Conservation (phyloP, 257 asterid species). For the Fraxinus quadrangulata region DNA sequence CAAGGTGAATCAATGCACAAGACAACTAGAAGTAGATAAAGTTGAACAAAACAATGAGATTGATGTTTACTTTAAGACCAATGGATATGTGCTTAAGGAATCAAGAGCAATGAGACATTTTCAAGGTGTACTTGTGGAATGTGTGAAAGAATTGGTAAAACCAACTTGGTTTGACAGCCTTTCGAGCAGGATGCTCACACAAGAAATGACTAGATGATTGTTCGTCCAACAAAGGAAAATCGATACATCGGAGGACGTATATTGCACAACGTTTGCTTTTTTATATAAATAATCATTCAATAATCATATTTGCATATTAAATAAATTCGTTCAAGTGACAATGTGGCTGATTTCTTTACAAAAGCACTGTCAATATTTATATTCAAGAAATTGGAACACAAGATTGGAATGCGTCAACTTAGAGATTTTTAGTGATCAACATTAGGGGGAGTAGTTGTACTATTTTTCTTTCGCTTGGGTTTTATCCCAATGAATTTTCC, state of each 20-base stretch:
- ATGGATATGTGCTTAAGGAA: conserved; percentile 39
- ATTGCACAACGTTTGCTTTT: neutral
- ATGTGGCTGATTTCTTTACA: too few relatives aligned
- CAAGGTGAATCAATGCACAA: conserved; percentile 34
- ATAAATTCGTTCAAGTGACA: too few relatives aligned
- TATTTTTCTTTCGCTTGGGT: too few relatives aligned
- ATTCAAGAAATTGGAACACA: too few relatives aligned
- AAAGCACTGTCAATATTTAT: too few relatives aligned
- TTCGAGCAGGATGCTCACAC: conserved; percentile 72
- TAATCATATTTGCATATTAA: too few relatives aligned
- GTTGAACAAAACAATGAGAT: conserved; percentile 37
- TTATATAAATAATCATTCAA: too few relatives aligned
- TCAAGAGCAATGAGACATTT: conserved; percentile 51
- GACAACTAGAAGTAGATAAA: conserved; percentile 38
- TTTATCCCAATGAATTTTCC: too few relatives aligned
- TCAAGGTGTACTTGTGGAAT: conserved; percentile 66
- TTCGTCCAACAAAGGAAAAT: neutral
- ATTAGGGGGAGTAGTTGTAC: too few relatives aligned
- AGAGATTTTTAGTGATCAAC: too few relatives aligned
- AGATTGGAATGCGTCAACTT: too few relatives aligned
- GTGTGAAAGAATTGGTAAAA: conserved; percentile 66
- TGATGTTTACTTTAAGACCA: conserved; percentile 37
- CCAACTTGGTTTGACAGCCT: conserved; percentile 76
- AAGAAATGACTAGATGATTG: neutral
- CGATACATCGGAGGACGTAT: neutral